These are phyloP conservation scores for Cystoderma amianthinum DNA, from an alignment of 768 basidiomycete genomes.

Conservation along the genomic window DNA sequence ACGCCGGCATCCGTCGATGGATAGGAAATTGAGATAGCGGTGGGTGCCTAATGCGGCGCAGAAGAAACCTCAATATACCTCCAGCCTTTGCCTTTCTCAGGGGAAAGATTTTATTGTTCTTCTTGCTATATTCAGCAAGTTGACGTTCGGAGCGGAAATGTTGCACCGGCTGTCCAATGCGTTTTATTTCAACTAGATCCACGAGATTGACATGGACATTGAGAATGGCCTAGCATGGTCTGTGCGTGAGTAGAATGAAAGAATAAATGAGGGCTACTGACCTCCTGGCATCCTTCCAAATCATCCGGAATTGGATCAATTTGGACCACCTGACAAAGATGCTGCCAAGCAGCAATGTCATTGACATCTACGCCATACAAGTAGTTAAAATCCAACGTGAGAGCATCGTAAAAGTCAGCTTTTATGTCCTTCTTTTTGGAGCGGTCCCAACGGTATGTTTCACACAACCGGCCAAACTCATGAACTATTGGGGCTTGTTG, in stretches of 20 bases:
- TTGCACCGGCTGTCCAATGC: neutral
- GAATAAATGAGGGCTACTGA: too few species aligned
- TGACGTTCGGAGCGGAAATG: slow-evolving; percentile 5
- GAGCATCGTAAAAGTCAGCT: neutral
- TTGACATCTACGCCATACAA: neutral
- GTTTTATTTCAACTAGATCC: slow-evolving; percentile 8
- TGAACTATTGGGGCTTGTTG: neutral
- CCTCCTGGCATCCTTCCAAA: slow-evolving; percentile 5
- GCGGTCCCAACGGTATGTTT: neutral
- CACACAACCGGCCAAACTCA: neutral
- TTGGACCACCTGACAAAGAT: neutral
- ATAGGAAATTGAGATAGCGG: neutral
- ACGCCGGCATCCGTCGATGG: neutral
- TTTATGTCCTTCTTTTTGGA: neutral
- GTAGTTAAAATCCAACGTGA: neutral
- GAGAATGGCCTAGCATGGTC: slow-evolving; percentile 2
- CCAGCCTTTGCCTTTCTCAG: slow-evolving; percentile 5
- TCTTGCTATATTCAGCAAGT: slow-evolving; percentile 7
- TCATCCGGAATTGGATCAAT: neutral
- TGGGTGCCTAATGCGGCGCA: slow-evolving; percentile 8
- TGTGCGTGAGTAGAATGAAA: too few species aligned
- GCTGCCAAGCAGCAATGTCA: neutral
- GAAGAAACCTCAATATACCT: slow-evolving; percentile 9
- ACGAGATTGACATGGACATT: slow-evolving; percentile 7
- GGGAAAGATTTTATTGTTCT: slow-evolving; percentile 6